phyloP scores from a whole-genome alignment of 345 rosid genomes.

The Salix suchowensis region DNA sequence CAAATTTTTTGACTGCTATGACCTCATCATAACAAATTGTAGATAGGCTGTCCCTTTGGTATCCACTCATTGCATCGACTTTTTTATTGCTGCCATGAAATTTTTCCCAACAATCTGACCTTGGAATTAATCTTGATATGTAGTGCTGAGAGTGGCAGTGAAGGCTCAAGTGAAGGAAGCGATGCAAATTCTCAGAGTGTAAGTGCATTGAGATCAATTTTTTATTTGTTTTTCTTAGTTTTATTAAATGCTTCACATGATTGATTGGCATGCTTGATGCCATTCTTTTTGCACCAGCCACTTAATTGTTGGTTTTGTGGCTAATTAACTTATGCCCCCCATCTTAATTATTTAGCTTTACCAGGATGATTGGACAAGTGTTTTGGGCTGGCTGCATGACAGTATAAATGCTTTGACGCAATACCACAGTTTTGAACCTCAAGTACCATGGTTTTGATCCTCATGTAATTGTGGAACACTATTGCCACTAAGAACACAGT shows the following conservation, averaged over 20 bases:
- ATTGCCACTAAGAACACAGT: background rate
- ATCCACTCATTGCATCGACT: background rate
- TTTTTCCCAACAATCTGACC: conserved; percentile 18
- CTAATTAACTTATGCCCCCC: background rate
- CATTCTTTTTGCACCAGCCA: conserved; percentile 3
- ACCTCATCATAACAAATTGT: background rate
- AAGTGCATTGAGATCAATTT: conserved; percentile 27
- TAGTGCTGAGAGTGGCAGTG: conserved; percentile 90
- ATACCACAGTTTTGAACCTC: background rate
- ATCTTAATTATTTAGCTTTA: background rate
- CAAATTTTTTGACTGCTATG: background rate
- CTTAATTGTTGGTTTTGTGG: background rate
- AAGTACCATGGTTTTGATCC: no score
- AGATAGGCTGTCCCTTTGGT: background rate
- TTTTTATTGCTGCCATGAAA: background rate
- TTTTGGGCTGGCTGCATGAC: background rate
- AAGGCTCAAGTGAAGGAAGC: conserved; percentile 96
- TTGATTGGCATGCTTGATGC: background rate
- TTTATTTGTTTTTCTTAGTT: background rate
- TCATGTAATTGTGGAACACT: background rate
- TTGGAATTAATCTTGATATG: conserved; percentile 8
- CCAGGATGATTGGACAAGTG: background rate
- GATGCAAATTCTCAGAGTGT: conserved; percentile 90
- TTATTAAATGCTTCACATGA: background rate
- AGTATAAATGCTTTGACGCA: background rate